These are phyloP conservation scores for Parathielavia hyrcaniae DNA, from an alignment of 495 filamentous ascomycete species.

Conservation along the genomic window DNA sequence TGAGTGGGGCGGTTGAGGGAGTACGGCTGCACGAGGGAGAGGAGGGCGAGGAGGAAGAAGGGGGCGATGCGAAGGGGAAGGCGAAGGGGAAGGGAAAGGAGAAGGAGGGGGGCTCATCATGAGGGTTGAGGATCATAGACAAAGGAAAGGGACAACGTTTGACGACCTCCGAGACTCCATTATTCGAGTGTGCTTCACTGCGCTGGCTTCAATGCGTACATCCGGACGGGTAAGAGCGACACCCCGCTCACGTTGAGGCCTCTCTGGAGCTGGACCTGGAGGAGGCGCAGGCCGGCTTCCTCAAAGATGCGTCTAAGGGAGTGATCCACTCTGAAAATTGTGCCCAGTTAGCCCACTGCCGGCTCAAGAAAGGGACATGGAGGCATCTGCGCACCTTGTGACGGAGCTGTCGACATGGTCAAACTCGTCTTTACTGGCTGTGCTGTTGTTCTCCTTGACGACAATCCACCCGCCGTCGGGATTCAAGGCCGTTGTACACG, in stretches of 20 bases:
- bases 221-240: conserved; percentile 60
- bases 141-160: background rate
- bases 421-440: conserved; percentile 58
- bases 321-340: conserved; percentile 52
- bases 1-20: conserved; percentile 4
- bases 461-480: conserved; percentile 53
- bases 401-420: conserved; percentile 76
- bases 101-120: background rate
- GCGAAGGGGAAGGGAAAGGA: conserved; percentile 5
- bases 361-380: background rate
- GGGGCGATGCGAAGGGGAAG: background rate
- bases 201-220: conserved; percentile 55
- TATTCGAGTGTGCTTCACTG: background rate
- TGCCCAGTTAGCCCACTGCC: background rate
- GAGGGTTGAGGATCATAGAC: background rate
- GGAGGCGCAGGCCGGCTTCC: conserved; percentile 58
- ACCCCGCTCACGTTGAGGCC: conserved; percentile 48
- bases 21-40: conserved; percentile 10
- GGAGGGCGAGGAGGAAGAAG: conserved; percentile 12
- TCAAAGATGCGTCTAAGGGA: conserved; percentile 66
- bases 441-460: conserved; percentile 82
- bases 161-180: background rate
- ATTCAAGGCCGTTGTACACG: conserved; percentile 53
- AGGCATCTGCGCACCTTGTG: conserved; percentile 45
- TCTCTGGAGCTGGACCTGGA: conserved; percentile 68